phyloP scores from a whole-genome alignment of 2,329 filamentous ascomycete genomes.

The Colletotrichum graminicola region DNA sequence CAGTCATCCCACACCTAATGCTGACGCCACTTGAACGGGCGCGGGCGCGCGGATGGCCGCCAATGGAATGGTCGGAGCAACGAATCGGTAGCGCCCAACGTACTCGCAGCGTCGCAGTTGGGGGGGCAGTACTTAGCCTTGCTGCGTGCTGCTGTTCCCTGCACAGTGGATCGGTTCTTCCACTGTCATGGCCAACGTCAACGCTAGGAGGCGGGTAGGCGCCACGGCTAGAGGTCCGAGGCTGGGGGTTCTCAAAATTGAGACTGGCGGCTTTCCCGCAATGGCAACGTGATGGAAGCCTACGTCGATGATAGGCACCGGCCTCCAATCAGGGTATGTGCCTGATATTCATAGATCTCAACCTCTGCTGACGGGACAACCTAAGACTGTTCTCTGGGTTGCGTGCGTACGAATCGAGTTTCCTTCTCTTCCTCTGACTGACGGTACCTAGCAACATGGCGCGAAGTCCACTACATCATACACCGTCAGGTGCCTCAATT shows the following conservation, averaged over 20 bases:
- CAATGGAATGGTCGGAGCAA: conserved; percentile 3
- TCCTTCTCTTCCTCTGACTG: neutral
- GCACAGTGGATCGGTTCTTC: neutral
- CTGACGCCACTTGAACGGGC: conserved; percentile 17
- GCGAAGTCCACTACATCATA: neutral
- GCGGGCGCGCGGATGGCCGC: conserved; percentile 6
- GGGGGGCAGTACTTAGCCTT: neutral
- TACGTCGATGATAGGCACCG: neutral
- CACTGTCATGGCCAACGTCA: neutral
- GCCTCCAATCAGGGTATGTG: neutral
- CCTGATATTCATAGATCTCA: too few relatives aligned
- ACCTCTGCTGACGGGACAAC: too few relatives aligned
- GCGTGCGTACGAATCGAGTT: neutral
- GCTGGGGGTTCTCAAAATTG: neutral
- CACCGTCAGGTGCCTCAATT: neutral
- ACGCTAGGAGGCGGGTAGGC: conserved; percentile 4
- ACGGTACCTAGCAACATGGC: neutral
- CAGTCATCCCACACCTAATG: neutral
- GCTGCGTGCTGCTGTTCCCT: neutral
- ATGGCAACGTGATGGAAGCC: too few relatives aligned
- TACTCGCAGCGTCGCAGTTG: neutral
- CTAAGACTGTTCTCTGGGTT: too few relatives aligned
- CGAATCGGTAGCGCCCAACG: neutral
- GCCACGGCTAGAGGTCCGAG: conserved; percentile 10
- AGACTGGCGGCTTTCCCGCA: too few relatives aligned